Evolutionary conservation across 2,329 filamentous ascomycete genomes (phyloP), one percentile per base, ranked within the genome.

Genomic region (Ophiostoma novo-ulmi): DNA sequence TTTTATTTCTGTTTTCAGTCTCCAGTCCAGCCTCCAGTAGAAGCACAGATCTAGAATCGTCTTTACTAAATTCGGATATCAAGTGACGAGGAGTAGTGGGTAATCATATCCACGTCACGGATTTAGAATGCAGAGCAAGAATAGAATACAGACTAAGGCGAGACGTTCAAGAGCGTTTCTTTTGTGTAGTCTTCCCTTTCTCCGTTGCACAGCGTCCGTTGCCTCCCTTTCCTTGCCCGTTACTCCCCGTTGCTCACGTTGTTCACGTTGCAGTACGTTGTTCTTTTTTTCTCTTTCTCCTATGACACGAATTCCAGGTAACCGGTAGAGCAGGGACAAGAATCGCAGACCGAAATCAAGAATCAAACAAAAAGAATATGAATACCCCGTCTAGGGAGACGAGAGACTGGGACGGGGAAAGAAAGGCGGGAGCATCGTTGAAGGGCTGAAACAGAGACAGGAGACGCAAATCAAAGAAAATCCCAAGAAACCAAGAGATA

Each of bases 361-460:
- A 48, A 31, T 31, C 31, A 4, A 31, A 31, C 31, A 31, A 48
- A 20, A 48, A 7, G 44, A 17, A 48, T n/a, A 14, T 17, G 13
- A 17, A 48, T 7, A 48, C 17, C 17, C 44, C n/a, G 44, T 7
- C 4, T 5, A 48, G 44, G 44, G 5, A 48, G 44, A 48, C 31
- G 31, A 31, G 31, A 31, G 31, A 31, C 31, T 3, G 31, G 3
- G 31, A 31, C 31, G 31, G 31, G 31, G 26, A 26, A 26, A 26
- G 26, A 26, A 26, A 26, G 26, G 2, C 26, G 26, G 26, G 31
- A 31, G 2, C 31, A 31, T 31, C 31, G 31, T 31, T 31, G n/a
- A 10, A 26, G 52, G n/a, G n/a, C 13, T 58, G 52, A 58, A 58
- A 58, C 52, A 58, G 52, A 58, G 17, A 58, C 52, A 58, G 52